Base-by-base conservation (phyloP, 371 early-diverging fungal species). In the Apophysomyces trapeziformis region DNA sequence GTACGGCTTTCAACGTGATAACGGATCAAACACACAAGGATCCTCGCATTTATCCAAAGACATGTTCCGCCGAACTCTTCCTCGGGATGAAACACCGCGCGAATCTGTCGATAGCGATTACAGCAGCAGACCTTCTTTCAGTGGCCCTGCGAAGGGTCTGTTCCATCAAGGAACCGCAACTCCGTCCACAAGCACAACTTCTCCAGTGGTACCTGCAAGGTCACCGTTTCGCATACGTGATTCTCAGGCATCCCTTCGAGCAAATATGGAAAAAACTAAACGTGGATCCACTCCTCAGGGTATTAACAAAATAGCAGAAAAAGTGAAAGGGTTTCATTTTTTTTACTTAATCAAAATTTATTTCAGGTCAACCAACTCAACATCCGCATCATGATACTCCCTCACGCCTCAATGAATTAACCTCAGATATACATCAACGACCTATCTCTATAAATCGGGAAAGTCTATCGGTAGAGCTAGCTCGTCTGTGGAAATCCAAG, bases 151-250 rank as follows among this genome's bases (percentile, higher is more conserved):
- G 41, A 58, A 60, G 21, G 57, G 44, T 16, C 44, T 36, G 7
- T 56, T 58, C 9, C 58, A 41, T 14, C 26, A 43, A 54, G 57
- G 67, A 2, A 43, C 39, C 9, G 21, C 60, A 41, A 41, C 60
- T 12, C 44, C 39, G 14, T 57, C 67, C 32, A 50, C 71, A 4
- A 36, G 60, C 12, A 65, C 59, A 12, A 26, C 45, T 7, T 71
- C 78, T 46, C 81, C 81, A 9, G 71, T 76, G 1, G 45, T 80
- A 54, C 78, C 78, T 11, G 66, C 76, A 21, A 60, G 81, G 50
- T 80, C 81, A 4, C 81, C 81, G 14, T 71, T 68, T 64, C 71
- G 74, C 21, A 70, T 74, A 21, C 62, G 71, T 46, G 74, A 80
- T 41, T 80, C 81, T 0, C 77, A 76, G 60, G 54, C 63, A 11